Evolutionary conservation across 1,139 yeast genomes (phyloP).

Genomic region (Nakaseomyces sp.): DNA sequence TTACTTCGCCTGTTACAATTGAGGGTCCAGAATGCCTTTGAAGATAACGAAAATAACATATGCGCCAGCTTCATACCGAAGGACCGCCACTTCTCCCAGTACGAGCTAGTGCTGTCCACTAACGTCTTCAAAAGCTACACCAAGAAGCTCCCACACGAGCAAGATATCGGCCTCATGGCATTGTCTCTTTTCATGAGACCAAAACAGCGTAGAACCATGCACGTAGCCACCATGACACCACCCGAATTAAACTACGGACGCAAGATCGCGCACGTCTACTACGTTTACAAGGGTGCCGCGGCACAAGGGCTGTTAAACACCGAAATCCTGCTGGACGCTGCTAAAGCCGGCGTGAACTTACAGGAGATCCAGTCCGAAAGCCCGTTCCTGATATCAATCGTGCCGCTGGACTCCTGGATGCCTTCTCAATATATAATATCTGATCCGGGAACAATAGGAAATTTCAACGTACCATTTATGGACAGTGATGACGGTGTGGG

Average conservation of each 20-base stretch:
- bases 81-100: not conserved
- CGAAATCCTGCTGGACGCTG: conserved; percentile 1
- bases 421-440: conserved; percentile 1
- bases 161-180: conserved; percentile 3
- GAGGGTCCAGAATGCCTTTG: conserved; percentile 5
- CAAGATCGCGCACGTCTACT: conserved; percentile 1
- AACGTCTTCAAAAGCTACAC: conserved; percentile 1
- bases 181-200: not conserved
- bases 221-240: not conserved
- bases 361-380: not conserved
- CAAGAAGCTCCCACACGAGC: conserved; percentile 1
- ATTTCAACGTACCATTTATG: not conserved
- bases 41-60: conserved; percentile 4
- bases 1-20: conserved; percentile 1
- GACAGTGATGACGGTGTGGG: not conserved
- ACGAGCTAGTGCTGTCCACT: not conserved
- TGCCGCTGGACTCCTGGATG: conserved; percentile 2
- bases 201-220: not conserved
- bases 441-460: not conserved
- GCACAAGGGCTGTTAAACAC: conserved; percentile 4
- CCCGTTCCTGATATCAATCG: conserved; percentile 3
- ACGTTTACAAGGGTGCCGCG: not conserved
- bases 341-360: conserved; percentile 1
- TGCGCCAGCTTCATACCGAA: not conserved
- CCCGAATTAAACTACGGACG: not conserved